Evolutionary conservation across 169 alveolate species (phyloP).

Genomic region (Eimeria tenella): DNA sequence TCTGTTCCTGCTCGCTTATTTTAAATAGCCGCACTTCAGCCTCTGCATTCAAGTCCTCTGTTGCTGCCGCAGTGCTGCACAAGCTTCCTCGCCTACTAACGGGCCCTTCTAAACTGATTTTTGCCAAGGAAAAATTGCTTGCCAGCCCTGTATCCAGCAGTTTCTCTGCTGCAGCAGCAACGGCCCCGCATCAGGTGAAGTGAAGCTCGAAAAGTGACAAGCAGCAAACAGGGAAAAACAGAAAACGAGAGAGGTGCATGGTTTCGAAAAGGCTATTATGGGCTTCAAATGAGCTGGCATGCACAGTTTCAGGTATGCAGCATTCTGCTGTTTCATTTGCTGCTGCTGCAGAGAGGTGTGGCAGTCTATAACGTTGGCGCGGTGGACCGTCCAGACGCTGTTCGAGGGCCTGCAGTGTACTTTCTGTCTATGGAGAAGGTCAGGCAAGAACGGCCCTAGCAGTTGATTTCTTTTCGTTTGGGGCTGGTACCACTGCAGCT

Average conservation of each 20-base stretch:
- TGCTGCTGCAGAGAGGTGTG: slow-evolving; percentile 12
- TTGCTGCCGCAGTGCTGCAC: slow-evolving; percentile 12
- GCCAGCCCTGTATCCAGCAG: neutral
- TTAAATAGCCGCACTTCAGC: too few species aligned
- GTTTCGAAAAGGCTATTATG: neutral
- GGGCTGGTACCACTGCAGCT: neutral
- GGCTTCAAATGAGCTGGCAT: too few species aligned
- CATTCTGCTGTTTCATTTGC: neutral
- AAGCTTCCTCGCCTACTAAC: neutral
- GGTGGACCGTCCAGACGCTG: slow-evolving; percentile 11
- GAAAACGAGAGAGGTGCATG: neutral
- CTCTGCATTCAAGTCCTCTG: too few species aligned
- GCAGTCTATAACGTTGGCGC: neutral
- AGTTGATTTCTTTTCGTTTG: neutral
- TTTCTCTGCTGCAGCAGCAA: neutral
- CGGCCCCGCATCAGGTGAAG: neutral
- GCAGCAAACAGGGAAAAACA: neutral
- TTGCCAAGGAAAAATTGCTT: slow-evolving; percentile 10
- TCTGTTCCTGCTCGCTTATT: neutral
- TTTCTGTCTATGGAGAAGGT: neutral
- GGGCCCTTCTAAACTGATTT: neutral
- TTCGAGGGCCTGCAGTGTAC: neutral
- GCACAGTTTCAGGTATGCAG: too few species aligned
- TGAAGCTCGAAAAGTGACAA: neutral
- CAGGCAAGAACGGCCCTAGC: neutral